Evolutionary conservation across 345 rosid species (phyloP).

Genomic region (Acer campestre): DNA sequence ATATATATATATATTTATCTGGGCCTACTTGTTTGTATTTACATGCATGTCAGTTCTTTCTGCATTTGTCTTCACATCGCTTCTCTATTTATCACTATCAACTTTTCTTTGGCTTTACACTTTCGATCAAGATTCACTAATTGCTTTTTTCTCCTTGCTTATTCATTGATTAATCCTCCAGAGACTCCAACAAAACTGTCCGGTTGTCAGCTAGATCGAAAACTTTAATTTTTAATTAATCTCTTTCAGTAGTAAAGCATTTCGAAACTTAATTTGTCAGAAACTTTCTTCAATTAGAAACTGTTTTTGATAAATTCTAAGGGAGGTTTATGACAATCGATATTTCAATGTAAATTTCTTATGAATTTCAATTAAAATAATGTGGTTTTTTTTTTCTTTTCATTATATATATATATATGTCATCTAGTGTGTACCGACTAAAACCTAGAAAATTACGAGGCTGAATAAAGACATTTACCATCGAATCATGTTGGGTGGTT

Average conservation of each 20-base stretch:
- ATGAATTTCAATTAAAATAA: no score
- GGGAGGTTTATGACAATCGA: neutral
- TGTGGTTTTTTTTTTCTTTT: no score
- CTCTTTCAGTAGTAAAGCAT: neutral
- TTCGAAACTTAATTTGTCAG: neutral
- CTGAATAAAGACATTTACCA: no score
- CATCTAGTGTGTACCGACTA: no score
- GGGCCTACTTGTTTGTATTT: constrained; percentile 17
- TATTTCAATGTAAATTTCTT: neutral
- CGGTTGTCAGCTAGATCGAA: no score
- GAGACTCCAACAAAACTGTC: neutral
- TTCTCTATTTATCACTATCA: neutral
- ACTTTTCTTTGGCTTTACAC: constrained; percentile 4
- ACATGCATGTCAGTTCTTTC: constrained; percentile 1
- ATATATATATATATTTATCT: neutral
- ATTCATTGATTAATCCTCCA: constrained; percentile 1
- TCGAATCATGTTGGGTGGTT: no score
- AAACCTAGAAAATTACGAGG: no score
- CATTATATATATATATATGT: no score
- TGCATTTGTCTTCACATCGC: constrained; percentile 7
- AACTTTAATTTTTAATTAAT: neutral
- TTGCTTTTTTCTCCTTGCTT: neutral
- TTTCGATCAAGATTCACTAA: neutral
- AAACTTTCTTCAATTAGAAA: neutral
- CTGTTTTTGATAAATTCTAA: neutral